Base-by-base conservation (phyloP, 2,329 filamentous ascomycete genomes). In the Colletotrichum eleusines region DNA sequence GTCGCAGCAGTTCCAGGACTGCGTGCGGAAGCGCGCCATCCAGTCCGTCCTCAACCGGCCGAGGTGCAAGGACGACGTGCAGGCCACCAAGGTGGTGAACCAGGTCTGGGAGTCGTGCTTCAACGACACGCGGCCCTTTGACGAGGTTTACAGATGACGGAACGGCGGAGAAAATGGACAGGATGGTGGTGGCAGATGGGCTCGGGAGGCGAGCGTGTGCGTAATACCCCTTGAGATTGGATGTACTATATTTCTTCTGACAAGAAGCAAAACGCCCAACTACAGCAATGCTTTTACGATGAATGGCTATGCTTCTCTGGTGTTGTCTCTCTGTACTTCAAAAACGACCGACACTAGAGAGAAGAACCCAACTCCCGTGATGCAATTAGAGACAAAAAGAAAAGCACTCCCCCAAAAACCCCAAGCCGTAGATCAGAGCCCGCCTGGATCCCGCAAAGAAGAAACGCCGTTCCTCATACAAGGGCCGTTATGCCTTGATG, bases 101-200 rank as follows among this genome's bases (percentile, higher is more conserved):
- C 92, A 97, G 81, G 96, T 99, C n/a, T 99, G 95, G 94, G 95
- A 97, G 75, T 98, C 94, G 76, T 99, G 96, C 81, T 99, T 97
- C 80, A 85, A 89, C 62, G 96, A 99, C 81, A 98, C 95, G 5
- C 87, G 96, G 77, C 96, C 96, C 2, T 99, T 99, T 81, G 94
- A 98, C 80, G 95, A 98, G 80, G 94, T 99, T 63, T 99, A 97
- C 81, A 91, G 94, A 80, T 95, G 80, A 84, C 57, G 46, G 63
- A 44, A 63, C 20, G 26, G 6, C 20, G n/a, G 44, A 23, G 44
- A 12, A 26, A 31, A 33, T 5, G 16, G 28, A 26, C 23, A 28
- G 28, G 42, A 59, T 58, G n/a, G 23, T 26, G 14, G 14, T 59
- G 54, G 16, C n/a, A 12, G n/a, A 38, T 26, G 20, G 53, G 53